A percentile compares a stretch with the other conserved stretches of the same genome.
These are phyloP conservation scores for Bruguiera hainesii DNA, from an alignment of 441 rosid genomes.

Conservation along the genomic window DNA sequence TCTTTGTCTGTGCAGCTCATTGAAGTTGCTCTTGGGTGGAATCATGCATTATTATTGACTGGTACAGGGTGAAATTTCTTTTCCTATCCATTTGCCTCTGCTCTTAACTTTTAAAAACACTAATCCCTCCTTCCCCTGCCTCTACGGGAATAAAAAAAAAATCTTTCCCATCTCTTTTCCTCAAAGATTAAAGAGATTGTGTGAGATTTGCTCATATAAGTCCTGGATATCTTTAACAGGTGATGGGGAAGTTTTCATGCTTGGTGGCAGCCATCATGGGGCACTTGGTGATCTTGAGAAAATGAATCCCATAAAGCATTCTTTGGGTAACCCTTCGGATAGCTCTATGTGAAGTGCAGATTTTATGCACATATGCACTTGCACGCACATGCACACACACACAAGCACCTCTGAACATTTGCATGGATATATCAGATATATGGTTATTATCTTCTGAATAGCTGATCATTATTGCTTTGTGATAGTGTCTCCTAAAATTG, in stretches of 20 bases:
- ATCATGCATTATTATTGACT: conserved; percentile 59
- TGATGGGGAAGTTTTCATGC: conserved; percentile 56
- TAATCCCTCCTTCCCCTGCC: background rate
- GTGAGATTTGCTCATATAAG: background rate
- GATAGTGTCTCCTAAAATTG: no score
- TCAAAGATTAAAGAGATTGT: background rate
- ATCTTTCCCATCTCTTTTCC: no score
- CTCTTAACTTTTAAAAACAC: no score
- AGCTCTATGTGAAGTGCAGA: background rate
- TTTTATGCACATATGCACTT: background rate
- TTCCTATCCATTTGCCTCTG: background rate
- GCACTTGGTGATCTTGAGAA: conserved; percentile 39
- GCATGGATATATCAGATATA: no score
- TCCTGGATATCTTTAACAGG: conserved; percentile 35
- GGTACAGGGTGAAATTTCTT: conserved; percentile 30
- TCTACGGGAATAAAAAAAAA: background rate
- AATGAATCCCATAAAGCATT: conserved; percentile 28
- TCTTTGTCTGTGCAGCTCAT: conserved; percentile 30
- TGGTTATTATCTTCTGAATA: no score
- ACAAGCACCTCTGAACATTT: no score
- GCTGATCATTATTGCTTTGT: no score
- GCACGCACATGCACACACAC: no score
- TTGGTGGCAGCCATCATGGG: conserved; percentile 61
- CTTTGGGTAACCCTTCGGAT: conserved; percentile 30
- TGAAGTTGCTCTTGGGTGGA: conserved; percentile 73